phyloP scores from a whole-genome alignment of 345 rosid genomes.

The Salix viminalis region DNA sequence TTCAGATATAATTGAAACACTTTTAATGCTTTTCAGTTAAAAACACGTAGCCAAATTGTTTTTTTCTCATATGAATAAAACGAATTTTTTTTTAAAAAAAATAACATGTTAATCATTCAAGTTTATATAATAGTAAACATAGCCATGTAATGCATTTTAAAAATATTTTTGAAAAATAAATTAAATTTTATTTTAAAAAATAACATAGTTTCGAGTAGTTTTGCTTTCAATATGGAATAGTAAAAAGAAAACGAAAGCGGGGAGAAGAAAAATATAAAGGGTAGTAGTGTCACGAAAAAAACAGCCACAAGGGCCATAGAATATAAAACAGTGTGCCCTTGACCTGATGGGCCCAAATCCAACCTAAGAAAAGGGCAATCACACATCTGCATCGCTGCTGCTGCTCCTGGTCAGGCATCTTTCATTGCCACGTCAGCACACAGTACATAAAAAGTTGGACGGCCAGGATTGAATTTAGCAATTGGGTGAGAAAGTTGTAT shows the following conservation, averaged over 20 bases:
- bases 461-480: constrained; percentile 21
- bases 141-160: too few relatives aligned
- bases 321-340: neutral
- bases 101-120: too few relatives aligned
- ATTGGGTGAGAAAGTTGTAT: neutral
- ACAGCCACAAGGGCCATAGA: neutral
- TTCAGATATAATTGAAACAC: too few relatives aligned
- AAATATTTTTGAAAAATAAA: too few relatives aligned
- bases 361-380: neutral
- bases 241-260: neutral
- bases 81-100: too few relatives aligned
- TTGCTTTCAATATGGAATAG: too few relatives aligned
- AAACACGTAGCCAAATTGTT: too few relatives aligned
- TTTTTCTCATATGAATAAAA: too few relatives aligned
- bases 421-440: constrained; percentile 27
- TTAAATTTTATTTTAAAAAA: too few relatives aligned
- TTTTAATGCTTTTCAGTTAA: too few relatives aligned
- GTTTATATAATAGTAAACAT: too few relatives aligned
- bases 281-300: neutral
- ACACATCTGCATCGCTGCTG: constrained; percentile 5
- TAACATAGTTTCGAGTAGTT: too few relatives aligned
- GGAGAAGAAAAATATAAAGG: neutral
- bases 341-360: constrained; percentile 28
- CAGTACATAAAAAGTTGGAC: constrained; percentile 12
- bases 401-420: constrained; percentile 11